Percentiles rank a stretch among this genome's conserved stretches.
Evolutionary conservation across 73 alveolate species (phyloP).

Genomic region (Diophrys sp.): DNA sequence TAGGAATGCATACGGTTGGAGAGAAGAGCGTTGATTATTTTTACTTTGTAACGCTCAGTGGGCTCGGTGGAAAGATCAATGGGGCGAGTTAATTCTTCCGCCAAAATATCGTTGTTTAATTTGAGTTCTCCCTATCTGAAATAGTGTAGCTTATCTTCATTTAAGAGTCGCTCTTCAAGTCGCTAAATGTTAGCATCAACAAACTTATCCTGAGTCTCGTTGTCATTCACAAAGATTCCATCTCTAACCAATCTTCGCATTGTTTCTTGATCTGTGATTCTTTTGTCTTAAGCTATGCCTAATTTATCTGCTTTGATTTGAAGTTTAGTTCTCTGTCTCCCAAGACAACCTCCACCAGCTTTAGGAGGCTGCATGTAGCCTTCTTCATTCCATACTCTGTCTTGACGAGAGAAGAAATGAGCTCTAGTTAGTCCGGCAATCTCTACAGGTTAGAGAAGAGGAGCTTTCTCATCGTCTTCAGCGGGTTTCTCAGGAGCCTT

Average conservation of each 20-base stretch:
- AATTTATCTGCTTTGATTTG: background rate
- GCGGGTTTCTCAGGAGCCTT: too few species aligned
- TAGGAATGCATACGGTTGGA: conserved; percentile 78
- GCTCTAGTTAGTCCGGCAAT: conserved; percentile 4
- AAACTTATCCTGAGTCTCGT: conserved; percentile 25
- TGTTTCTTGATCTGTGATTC: conserved; percentile 8
- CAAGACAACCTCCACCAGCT: background rate
- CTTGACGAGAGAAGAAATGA: conserved; percentile 1
- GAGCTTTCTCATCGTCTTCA: conserved; percentile 17
- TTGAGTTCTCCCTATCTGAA: conserved; percentile 81
- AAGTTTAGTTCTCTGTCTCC: background rate
- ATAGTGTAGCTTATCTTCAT: conserved; percentile 57
- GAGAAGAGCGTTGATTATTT: conserved; percentile 57
- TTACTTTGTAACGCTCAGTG: conserved; percentile 60
- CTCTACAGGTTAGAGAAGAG: conserved; percentile 1
- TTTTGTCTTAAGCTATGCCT: conserved; percentile 5
- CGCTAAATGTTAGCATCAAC: conserved; percentile 41
- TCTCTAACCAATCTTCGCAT: conserved; percentile 31
- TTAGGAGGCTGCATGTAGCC: background rate
- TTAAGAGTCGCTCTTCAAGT: conserved; percentile 55
- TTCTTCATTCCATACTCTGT: conserved; percentile 12
- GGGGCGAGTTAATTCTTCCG: conserved; percentile 84
- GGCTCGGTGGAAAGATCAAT: conserved; percentile 81
- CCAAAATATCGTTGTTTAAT: conserved; percentile 77
- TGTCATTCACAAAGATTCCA: conserved; percentile 53